Conservation (phyloP, 495 filamentous ascomycete species). For the Neurospora sp. region DNA sequence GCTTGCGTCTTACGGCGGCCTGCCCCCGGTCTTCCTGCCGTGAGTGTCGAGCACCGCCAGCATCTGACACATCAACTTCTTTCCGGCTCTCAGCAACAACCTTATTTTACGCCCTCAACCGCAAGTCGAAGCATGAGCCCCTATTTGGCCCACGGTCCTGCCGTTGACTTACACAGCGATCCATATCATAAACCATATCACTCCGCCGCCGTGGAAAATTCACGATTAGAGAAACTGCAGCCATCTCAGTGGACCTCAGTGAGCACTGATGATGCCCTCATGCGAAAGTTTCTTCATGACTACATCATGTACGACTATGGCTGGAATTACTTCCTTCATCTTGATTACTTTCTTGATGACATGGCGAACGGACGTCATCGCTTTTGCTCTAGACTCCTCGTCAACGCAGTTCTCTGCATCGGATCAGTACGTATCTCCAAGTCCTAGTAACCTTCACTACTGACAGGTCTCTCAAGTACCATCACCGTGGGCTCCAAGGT, state of each 20-base stretch:
- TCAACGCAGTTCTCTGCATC: slow-evolving; percentile 25
- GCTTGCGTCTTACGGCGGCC: slow-evolving; percentile 6
- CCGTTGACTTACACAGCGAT: slow-evolving; percentile 10
- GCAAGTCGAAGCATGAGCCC: slow-evolving; percentile 1
- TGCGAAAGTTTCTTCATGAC: slow-evolving; percentile 23
- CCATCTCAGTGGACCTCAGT: slow-evolving; percentile 30
- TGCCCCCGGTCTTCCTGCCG: neutral
- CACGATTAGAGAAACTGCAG: slow-evolving; percentile 18
- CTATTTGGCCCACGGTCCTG: slow-evolving; percentile 5
- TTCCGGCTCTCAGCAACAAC: neutral
- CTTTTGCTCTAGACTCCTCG: slow-evolving; percentile 29
- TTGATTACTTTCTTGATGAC: slow-evolving; percentile 28
- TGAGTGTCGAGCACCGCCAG: neutral
- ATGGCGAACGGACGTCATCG: slow-evolving; percentile 18
- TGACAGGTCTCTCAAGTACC: slow-evolving; percentile 13
- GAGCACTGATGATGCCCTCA: slow-evolving; percentile 21
- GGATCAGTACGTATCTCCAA: slow-evolving; percentile 25
- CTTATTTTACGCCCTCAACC: neutral
- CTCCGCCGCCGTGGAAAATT: slow-evolving; percentile 21
- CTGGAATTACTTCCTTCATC: slow-evolving; percentile 27
- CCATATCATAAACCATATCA: slow-evolving; percentile 29
- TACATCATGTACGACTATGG: slow-evolving; percentile 31
- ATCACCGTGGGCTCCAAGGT: slow-evolving; percentile 18
- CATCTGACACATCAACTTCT: neutral
- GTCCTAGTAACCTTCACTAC: neutral